These are phyloP conservation scores for Davidsoniella neocaledoniae DNA, from an alignment of 2,329 filamentous ascomycete genomes.

Conservation along the genomic window DNA sequence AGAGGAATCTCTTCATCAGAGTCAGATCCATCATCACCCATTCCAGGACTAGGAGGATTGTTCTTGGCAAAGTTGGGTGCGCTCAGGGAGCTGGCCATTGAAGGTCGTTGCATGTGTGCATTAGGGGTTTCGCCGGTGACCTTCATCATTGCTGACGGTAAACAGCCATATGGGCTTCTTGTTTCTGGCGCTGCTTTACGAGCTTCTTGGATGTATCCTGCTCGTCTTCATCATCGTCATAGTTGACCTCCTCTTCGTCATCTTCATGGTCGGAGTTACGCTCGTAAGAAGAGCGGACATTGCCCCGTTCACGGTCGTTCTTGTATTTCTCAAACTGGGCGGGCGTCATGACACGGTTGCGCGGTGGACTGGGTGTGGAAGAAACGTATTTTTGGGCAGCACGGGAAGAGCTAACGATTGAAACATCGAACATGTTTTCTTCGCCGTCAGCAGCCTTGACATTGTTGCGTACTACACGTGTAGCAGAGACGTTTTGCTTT, in stretches of 20 bases:
- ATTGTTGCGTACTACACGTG: neutral
- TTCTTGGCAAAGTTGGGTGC: conserved; percentile 37
- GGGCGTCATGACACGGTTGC: conserved; percentile 75
- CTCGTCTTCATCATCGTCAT: conserved; percentile 65
- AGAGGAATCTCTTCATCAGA: conserved; percentile 83
- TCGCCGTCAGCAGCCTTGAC: conserved; percentile 20
- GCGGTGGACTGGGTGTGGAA: conserved; percentile 24
- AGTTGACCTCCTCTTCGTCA: conserved; percentile 46
- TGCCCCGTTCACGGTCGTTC: conserved; percentile 48
- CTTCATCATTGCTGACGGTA: conserved; percentile 97
- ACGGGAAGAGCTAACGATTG: conserved; percentile 22
- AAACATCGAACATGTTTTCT: conserved; percentile 39
- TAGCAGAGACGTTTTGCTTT: neutral
- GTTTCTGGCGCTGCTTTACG: conserved; percentile 64
- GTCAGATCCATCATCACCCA: conserved; percentile 39
- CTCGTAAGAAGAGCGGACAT: conserved; percentile 17
- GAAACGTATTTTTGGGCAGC: conserved; percentile 21
- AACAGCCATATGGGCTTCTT: conserved; percentile 77
- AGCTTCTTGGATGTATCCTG: conserved; percentile 55
- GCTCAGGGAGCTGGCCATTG: conserved; percentile 41
- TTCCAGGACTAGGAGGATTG: conserved; percentile 20
- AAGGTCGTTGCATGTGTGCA: conserved; percentile 28
- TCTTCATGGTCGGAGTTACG: conserved; percentile 34
- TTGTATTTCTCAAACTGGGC: conserved; percentile 72
- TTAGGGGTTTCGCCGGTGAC: conserved; percentile 44